Conservation (phyloP, 148 eudicot species). For the Vaccinium myrtillus region DNA sequence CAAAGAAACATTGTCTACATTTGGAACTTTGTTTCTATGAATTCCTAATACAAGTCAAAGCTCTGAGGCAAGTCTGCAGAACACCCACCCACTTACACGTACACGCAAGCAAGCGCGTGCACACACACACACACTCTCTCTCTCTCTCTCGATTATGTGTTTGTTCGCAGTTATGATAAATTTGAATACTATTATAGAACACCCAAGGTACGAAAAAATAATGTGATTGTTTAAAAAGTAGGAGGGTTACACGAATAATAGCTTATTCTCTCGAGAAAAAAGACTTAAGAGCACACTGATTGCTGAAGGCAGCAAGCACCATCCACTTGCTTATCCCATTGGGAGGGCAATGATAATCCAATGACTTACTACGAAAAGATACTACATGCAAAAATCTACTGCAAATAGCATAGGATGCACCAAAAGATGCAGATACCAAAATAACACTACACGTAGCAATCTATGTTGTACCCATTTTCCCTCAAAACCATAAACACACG, state of each 20-base stretch:
- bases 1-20: too few species aligned
- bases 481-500: neutral
- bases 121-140: neutral
- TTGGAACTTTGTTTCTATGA: too few species aligned
- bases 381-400: too few species aligned
- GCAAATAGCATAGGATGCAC: too few species aligned
- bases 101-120: too few species aligned
- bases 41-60: too few species aligned
- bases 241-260: neutral
- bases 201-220: neutral
- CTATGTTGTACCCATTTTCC: neutral
- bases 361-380: too few species aligned
- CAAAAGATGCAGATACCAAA: neutral
- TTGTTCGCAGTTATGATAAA: neutral
- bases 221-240: neutral
- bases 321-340: too few species aligned
- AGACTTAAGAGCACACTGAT: neutral
- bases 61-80: too few species aligned
- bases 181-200: neutral
- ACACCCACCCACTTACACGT: neutral
- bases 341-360: too few species aligned
- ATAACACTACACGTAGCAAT: neutral
- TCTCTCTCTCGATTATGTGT: neutral
- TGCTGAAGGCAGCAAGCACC: too few species aligned
- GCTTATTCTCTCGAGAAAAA: neutral